A percentile compares a stretch with the other conserved stretches of the same genome.
Evolutionary conservation across 1,284 basidiomycete species (phyloP).

Genomic region (Pseudomicrostroma phylloplanum): DNA sequence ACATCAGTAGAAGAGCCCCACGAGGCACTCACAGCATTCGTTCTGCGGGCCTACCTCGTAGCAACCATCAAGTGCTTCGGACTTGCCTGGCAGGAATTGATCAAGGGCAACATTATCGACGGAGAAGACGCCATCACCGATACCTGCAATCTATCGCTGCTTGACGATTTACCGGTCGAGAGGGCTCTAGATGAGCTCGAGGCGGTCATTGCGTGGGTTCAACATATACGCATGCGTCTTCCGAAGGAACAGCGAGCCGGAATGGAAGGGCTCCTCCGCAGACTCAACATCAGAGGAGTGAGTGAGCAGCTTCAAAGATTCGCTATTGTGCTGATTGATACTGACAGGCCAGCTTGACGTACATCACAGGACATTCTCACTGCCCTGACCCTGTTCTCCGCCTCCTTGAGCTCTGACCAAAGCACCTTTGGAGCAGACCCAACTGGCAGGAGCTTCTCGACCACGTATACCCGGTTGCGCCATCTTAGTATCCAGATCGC

Average conservation of each 20-base stretch:
- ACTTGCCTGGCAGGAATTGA: conserved; percentile 71
- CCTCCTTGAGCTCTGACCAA: background rate
- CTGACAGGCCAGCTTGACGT: background rate
- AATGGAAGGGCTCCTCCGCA: background rate
- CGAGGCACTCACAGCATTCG: conserved; percentile 32
- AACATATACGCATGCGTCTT: no score
- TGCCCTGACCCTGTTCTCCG: background rate
- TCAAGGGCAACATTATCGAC: conserved; percentile 59
- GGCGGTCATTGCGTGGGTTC: background rate
- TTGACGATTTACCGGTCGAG: conserved; percentile 10
- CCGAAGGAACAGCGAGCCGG: background rate
- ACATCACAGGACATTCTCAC: background rate
- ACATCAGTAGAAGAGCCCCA: conserved; percentile 47
- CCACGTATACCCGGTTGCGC: background rate
- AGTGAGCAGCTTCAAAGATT: background rate
- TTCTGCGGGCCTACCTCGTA: conserved; percentile 66
- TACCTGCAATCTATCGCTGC: conserved; percentile 4
- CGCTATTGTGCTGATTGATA: background rate
- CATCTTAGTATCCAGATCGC: background rate
- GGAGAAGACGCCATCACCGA: conserved; percentile 7
- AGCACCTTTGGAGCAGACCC: background rate
- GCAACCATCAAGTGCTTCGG: conserved; percentile 77
- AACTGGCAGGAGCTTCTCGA: background rate
- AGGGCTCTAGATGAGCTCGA: conserved; percentile 8
- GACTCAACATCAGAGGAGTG: background rate